These are phyloP conservation scores for Ceratobasidium sp. DNA, from an alignment of 1,284 basidiomycete genomes.

Conservation along the genomic window DNA sequence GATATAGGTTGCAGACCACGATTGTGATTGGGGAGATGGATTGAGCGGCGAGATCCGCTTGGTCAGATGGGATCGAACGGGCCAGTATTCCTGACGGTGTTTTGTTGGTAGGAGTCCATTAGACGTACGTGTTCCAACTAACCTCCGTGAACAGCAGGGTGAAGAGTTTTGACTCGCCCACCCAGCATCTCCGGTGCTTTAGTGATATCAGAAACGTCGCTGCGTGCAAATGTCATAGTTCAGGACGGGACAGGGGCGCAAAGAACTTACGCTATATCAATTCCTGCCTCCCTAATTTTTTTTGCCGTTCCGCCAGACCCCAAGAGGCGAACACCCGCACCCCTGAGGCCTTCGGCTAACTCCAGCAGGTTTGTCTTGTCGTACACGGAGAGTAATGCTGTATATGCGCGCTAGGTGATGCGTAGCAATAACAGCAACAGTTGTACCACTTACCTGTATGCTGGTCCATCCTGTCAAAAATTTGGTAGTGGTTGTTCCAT, in stretches of 20 bases:
- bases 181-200: conserved; percentile 99
- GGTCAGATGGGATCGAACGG: conserved; percentile 87
- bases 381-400: conserved; percentile 95
- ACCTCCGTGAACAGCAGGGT: conserved; percentile 99
- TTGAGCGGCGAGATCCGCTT: conserved; percentile 83
- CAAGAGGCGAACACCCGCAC: conserved; percentile 87
- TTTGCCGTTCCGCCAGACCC: conserved; percentile 99
- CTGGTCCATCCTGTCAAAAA: conserved; percentile 25
- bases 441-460: conserved; percentile 8
- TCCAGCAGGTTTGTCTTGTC: conserved; percentile 95
- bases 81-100: conserved; percentile 82
- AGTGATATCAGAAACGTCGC: conserved; percentile 98
- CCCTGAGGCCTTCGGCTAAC: conserved; percentile 85
- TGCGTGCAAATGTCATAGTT: conserved; percentile 55
- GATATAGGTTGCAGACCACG: conserved; percentile 99
- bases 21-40: conserved; percentile 91
- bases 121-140: conserved; percentile 49
- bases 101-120: conserved; percentile 13
- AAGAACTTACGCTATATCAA: conserved; percentile 84
- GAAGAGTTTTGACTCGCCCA: conserved; percentile 98
- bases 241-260: not conserved
- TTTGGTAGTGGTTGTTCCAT: conserved; percentile 16
- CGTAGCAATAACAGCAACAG: not conserved
- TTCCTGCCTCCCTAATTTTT: conserved; percentile 94
- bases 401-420: conserved; percentile 1